Percentiles rank a stretch among this genome's conserved stretches.
Conservation (phyloP, 129 eudicot genomes). For the Lactuca saligna region DNA sequence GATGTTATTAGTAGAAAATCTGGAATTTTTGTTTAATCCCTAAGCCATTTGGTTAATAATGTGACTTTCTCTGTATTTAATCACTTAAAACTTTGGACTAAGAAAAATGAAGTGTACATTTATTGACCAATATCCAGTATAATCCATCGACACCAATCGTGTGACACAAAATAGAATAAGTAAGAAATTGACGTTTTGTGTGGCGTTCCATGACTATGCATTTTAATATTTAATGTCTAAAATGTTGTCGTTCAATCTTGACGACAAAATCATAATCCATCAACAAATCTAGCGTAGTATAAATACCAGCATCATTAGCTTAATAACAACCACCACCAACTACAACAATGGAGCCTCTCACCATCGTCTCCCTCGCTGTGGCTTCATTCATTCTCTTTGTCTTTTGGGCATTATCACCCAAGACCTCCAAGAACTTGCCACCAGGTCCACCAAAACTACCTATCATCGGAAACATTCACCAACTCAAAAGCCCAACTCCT, state of each 20-base stretch:
- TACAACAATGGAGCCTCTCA: not conserved
- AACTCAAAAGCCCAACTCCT: not conserved
- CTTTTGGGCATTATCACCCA: not conserved
- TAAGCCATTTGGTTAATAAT: no score
- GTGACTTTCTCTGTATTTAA: no score
- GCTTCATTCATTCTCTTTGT: not conserved
- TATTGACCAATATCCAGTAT: no score
- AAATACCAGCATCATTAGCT: not conserved
- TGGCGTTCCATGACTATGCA: not conserved
- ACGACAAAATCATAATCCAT: not conserved
- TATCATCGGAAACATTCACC: conserved; percentile 13
- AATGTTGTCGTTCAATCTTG: not conserved
- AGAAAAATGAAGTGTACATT: no score
- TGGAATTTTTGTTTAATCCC: no score
- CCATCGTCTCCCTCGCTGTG: not conserved
- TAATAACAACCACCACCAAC: not conserved
- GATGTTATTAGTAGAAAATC: no score
- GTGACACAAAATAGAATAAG: no score
- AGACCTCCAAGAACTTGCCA: not conserved
- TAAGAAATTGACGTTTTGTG: no score
- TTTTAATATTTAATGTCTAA: no score
- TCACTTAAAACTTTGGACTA: no score
- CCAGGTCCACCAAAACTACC: not conserved
- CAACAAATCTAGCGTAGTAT: not conserved
- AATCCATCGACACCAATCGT: no score